Evolutionary conservation across 345 rosid species (phyloP).

Genomic region (Linum trigynum): DNA sequence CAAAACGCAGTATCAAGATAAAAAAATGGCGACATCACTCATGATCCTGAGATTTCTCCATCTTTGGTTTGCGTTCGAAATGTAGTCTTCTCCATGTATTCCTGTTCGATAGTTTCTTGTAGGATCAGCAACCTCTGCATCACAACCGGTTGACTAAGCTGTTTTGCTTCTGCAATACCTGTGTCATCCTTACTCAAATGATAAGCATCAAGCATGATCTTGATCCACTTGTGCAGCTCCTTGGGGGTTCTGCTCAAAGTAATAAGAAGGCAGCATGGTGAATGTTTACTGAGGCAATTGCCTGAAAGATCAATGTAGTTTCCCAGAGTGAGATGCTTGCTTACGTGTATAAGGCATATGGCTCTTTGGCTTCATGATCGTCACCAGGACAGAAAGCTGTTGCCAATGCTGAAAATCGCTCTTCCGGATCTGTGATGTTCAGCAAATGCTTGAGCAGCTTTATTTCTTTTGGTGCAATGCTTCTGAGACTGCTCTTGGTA

Average conservation of each 20-base stretch:
- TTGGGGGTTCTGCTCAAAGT: constrained; percentile 56
- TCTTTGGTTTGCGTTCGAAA: constrained; percentile 12
- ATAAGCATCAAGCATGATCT: constrained; percentile 81
- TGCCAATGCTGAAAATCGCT: constrained; percentile 88
- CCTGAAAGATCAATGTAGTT: too few species aligned
- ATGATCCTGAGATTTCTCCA: background rate
- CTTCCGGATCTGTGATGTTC: constrained; percentile 88
- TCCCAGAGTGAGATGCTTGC: constrained; percentile 12
- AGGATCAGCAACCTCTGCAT: constrained; percentile 81
- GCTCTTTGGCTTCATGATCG: constrained; percentile 65
- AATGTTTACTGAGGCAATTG: background rate
- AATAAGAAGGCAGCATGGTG: background rate
- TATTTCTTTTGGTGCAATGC: constrained; percentile 85
- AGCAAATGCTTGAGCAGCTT: constrained; percentile 73
- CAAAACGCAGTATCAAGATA: too few species aligned
- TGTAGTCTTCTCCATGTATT: constrained; percentile 47
- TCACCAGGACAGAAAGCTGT: constrained; percentile 71
- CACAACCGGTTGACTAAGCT: constrained; percentile 76
- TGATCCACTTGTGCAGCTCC: constrained; percentile 91
- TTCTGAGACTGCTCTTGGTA: constrained; percentile 74
- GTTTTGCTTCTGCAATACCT: constrained; percentile 73
- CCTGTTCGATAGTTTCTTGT: constrained; percentile 74
- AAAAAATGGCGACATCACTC: too few species aligned
- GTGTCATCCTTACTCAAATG: constrained; percentile 67
- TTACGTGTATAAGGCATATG: constrained; percentile 70